A percentile compares a stretch with the other conserved stretches of the same genome.
Evolutionary conservation across 192 early-diverging fungal species (phyloP).

Genomic region (Mortierella alpina): DNA sequence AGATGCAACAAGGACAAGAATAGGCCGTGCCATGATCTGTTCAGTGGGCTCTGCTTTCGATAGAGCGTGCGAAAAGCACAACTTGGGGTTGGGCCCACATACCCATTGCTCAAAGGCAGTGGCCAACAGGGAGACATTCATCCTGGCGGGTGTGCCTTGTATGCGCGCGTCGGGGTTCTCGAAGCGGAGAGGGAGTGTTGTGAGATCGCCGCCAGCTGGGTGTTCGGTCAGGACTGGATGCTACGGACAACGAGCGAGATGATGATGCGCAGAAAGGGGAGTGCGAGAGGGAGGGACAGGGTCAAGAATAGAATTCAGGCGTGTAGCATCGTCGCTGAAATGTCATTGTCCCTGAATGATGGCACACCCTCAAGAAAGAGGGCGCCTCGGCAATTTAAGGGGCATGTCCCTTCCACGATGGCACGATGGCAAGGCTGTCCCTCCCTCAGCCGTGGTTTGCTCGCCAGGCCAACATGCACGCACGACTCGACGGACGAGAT

Average conservation of each 20-base stretch:
- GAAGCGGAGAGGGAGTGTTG: background rate
- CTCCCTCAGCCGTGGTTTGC: too few relatives aligned
- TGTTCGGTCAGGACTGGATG: background rate
- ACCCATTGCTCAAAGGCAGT: constrained; percentile 57
- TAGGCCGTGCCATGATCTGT: too few relatives aligned
- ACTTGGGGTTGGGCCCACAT: background rate
- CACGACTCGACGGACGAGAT: constrained; percentile 4
- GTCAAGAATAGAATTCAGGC: background rate
- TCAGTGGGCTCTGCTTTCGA: background rate
- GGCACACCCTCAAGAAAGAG: too few relatives aligned
- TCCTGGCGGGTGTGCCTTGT: constrained; percentile 4
- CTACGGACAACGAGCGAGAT: too few relatives aligned
- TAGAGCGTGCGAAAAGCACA: background rate
- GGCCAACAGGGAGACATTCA: constrained; percentile 32
- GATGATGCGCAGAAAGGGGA: background rate
- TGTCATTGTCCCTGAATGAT: too few relatives aligned
- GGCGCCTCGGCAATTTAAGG: too few relatives aligned
- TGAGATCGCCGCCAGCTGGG: background rate
- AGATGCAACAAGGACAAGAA: too few relatives aligned
- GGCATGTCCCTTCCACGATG: too few relatives aligned
- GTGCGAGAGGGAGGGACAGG: background rate
- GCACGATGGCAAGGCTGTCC: too few relatives aligned
- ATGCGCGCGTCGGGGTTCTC: background rate
- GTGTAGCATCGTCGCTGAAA: too few relatives aligned
- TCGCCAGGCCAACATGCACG: background rate